Evolutionary conservation across 1,284 basidiomycete genomes (phyloP).

Genomic region (Trametes hirsuta): DNA sequence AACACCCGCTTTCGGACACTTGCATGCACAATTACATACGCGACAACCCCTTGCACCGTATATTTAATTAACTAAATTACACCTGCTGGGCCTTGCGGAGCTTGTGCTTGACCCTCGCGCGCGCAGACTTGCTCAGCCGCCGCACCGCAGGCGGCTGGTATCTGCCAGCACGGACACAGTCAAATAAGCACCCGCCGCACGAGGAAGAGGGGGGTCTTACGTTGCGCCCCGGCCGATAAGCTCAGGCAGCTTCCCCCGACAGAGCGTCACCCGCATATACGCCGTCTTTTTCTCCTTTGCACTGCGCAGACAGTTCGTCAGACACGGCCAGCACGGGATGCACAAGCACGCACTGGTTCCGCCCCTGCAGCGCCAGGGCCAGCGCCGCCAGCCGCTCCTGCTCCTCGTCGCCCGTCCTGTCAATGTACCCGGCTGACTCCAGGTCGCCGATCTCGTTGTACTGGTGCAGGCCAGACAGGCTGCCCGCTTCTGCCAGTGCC

Average conservation of each 20-base stretch:
- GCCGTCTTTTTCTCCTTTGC: slow-evolving; percentile 63
- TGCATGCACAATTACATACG: neutral
- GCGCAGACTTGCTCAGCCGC: slow-evolving; percentile 60
- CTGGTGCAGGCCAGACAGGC: slow-evolving; percentile 65
- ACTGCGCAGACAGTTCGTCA: neutral
- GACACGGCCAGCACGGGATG: neutral
- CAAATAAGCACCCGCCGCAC: neutral
- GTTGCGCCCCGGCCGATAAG: slow-evolving; percentile 49
- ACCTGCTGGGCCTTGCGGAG: slow-evolving; percentile 33
- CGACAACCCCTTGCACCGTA: neutral
- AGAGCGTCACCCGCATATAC: slow-evolving; percentile 77
- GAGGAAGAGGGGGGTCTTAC: slow-evolving; percentile 42
- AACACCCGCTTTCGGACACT: slow-evolving; percentile 15
- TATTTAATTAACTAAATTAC: slow-evolving; percentile 2
- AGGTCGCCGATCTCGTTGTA: slow-evolving; percentile 75
- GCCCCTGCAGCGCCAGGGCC: slow-evolving; percentile 45
- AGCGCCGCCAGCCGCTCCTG: slow-evolving; percentile 42
- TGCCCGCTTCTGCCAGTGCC: slow-evolving; percentile 35
- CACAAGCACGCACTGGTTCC: slow-evolving; percentile 58
- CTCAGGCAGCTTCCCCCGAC: slow-evolving; percentile 49
- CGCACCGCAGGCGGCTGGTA: slow-evolving; percentile 58
- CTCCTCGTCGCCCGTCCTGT: slow-evolving; percentile 29
- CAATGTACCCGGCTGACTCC: slow-evolving; percentile 41
- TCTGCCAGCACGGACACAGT: slow-evolving; percentile 37
- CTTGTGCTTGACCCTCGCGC: slow-evolving; percentile 56